These are phyloP conservation scores for Fusarium sp. DNA, from an alignment of 2,329 filamentous ascomycete genomes.

Conservation along the genomic window DNA sequence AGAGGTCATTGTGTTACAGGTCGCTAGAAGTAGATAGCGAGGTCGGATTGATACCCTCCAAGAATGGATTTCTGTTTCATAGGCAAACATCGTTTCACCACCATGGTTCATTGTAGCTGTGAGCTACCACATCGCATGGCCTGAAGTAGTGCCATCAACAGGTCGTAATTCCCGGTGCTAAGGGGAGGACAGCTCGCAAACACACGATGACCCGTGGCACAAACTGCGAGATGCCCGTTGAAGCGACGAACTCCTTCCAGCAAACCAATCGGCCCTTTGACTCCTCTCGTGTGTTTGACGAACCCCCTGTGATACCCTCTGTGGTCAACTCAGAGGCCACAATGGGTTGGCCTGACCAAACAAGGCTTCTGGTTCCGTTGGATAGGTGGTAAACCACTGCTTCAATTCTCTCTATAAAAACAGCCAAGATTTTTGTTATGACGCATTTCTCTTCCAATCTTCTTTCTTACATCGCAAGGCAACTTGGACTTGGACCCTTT, in stretches of 20 bases:
- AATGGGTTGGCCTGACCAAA: slow-evolving; percentile 23
- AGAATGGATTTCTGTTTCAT: slow-evolving; percentile 22
- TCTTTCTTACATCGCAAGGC: background rate
- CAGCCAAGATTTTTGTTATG: too few relatives aligned
- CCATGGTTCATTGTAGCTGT: background rate
- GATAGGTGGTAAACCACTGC: background rate
- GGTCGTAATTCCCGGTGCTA: background rate
- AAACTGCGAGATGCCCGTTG: background rate
- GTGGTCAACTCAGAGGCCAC: background rate
- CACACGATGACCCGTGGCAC: background rate
- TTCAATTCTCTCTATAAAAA: background rate
- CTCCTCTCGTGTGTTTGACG: slow-evolving; percentile 3
- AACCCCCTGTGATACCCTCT: slow-evolving; percentile 25
- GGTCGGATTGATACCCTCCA: slow-evolving; percentile 41
- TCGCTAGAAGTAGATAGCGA: slow-evolving; percentile 1
- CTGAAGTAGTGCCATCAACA: background rate
- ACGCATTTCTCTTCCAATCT: background rate
- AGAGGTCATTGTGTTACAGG: slow-evolving; percentile 13
- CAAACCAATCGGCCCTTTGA: slow-evolving; percentile 29
- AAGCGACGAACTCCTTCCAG: background rate
- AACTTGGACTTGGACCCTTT: background rate
- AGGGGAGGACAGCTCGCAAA: slow-evolving; percentile 5
- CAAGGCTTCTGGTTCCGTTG: background rate
- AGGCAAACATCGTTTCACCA: slow-evolving; percentile 16
- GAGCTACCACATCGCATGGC: background rate